Evolutionary conservation across 768 basidiomycete genomes (phyloP).

Genomic region (Naganishia antarctica): DNA sequence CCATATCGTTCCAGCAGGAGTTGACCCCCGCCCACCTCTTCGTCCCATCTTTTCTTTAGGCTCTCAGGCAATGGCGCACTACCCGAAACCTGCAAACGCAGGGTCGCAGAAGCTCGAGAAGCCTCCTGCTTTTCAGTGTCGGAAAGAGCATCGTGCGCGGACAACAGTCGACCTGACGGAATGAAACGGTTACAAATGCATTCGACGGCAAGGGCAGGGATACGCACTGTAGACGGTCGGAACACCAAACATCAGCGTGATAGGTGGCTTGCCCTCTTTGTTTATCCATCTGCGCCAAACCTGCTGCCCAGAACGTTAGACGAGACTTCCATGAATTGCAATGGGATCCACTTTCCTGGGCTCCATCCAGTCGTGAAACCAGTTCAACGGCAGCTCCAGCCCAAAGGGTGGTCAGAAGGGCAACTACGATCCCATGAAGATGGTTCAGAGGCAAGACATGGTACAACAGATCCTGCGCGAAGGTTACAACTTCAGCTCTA

Average conservation of each 20-base stretch:
- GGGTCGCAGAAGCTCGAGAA: constrained; percentile 32
- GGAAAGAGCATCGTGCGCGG: constrained; percentile 27
- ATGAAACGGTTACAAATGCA: not conserved
- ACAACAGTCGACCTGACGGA: constrained; percentile 32
- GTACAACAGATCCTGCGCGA: constrained; percentile 28
- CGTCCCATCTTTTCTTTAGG: constrained; percentile 40
- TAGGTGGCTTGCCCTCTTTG: constrained; percentile 29
- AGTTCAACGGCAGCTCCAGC: constrained; percentile 43
- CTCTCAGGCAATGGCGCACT: constrained; percentile 42
- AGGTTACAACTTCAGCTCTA: not conserved
- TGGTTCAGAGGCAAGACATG: constrained; percentile 39
- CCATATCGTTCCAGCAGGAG: constrained; percentile 43
- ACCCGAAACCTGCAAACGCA: constrained; percentile 41
- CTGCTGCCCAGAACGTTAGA: constrained; percentile 4
- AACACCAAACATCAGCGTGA: constrained; percentile 44
- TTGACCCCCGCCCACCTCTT: constrained; percentile 37
- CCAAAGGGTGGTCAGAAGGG: constrained; percentile 39
- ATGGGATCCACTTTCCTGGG: constrained; percentile 8
- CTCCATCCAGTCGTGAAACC: constrained; percentile 39
- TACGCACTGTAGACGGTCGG: constrained; percentile 41
- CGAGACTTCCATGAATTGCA: too few species aligned
- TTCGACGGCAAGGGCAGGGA: not conserved
- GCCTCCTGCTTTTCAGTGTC: constrained; percentile 31
- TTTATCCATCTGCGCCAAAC: constrained; percentile 42
- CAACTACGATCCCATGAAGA: constrained; percentile 45